Evolutionary conservation across 768 basidiomycete genomes (phyloP), one percentile per base, ranked within the genome.

Genomic region (Mycena capillaripes): DNA sequence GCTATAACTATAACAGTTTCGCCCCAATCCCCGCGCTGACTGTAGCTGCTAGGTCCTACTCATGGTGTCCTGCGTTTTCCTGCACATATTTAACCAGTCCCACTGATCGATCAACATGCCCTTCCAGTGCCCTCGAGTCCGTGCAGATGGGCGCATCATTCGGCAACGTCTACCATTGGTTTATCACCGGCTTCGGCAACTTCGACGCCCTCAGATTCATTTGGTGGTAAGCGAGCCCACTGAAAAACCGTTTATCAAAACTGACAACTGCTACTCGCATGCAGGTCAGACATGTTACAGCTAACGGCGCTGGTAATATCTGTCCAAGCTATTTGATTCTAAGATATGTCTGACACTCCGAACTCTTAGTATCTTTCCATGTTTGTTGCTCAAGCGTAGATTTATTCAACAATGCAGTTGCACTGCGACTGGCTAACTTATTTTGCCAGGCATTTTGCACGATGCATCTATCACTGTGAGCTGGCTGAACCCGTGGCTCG

Each of bases 161-260:
- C 30, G 57, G n/a, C 32, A 68, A 68, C 46, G 23, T 60, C 42
- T 68, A 59, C 57, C n/a, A 32, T n/a, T 68, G 66, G 66, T 68
- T 68, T 32, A 52, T 68, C 46, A 52, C 14, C 44, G 57, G n/a
- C 17, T 68, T 68, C 57, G 66, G 66, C 21, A 29, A 68, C 32
- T 68, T n/a, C 21, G 66, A 59, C 27, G 30, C n/a, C 23, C 44
- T 68, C 1, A 60, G 55, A 59, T 68, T 68, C 42, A 68, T 59
- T 29, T 21, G 42, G 23, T 48, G 60, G 60, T 61, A 32, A 44
- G 38, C 30, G 16, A 16, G 59, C 14, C 19, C 14, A 17, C 17
- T 42, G 16, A 11, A 9, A 42, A 9, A 9, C 12, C 34, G 34
- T 44, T 38, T 38, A 16, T 12, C 36, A 16, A 23, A 4, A 23